Evolutionary conservation across 75 land plant genomes (phyloP), one percentile per base, ranked within the genome.

Genomic region (Selaginella tamariscina): DNA sequence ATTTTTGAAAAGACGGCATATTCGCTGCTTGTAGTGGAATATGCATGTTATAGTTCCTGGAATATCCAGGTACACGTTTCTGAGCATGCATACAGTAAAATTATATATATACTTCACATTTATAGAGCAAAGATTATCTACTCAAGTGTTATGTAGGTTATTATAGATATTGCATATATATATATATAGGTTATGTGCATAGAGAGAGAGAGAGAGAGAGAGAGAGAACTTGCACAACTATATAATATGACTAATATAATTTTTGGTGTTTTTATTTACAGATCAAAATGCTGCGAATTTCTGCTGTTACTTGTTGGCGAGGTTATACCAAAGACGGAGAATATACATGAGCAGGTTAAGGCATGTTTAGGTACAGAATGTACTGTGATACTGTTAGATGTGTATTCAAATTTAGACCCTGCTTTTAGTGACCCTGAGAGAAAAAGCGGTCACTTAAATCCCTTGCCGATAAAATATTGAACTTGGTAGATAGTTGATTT

Each of bases 201-300:
- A n/a, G n/a, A n/a, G n/a, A n/a, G n/a, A n/a, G n/a, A n/a, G n/a
- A n/a, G n/a, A n/a, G n/a, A n/a, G n/a, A n/a, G n/a, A n/a, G n/a
- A n/a, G n/a, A n/a, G n/a, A n/a, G n/a, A n/a, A n/a, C n/a, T n/a
- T n/a, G n/a, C n/a, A n/a, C n/a, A n/a, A n/a, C n/a, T n/a, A n/a
- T n/a, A n/a, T n/a, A n/a, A n/a, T n/a, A n/a, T n/a, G n/a, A n/a
- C n/a, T n/a, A n/a, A n/a, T n/a, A n/a, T 15, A 39, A 39, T 39
- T 39, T 39, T 39, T 39, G 49, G 49, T 39, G 49, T 18, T 56
- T 24, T 9, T 26, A 23, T 29, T 28, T 72, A 2, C 73, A 85
- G 84, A 75, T 49, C 81, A 67, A 85, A 77, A 77, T 85, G 87
- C 70, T 84, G 80, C 24, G 87, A 85, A 62, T 85, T 85, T 57